A percentile compares a stretch with the other conserved stretches of the same genome.
Conservation (phyloP, 495 filamentous ascomycete species). For the Cenococcum geophilum region DNA sequence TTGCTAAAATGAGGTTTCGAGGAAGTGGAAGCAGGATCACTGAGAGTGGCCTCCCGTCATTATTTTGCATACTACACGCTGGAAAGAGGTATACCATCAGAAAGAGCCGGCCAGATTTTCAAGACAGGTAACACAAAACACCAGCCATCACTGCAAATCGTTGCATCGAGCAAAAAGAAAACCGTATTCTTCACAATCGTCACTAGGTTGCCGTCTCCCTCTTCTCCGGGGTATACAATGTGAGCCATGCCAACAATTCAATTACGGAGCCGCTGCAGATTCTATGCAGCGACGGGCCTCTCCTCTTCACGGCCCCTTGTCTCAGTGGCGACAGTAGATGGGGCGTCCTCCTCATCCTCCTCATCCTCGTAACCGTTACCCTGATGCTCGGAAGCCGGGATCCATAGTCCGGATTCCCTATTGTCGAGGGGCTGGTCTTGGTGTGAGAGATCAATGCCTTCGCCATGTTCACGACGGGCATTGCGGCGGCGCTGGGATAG, state of each 20-base stretch:
- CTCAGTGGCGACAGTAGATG: conserved; percentile 49
- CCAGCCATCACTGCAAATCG: too few species aligned
- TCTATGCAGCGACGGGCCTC: conserved; percentile 36
- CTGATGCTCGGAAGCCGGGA: conserved; percentile 72
- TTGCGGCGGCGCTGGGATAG: conserved; percentile 78
- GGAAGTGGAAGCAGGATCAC: too few species aligned
- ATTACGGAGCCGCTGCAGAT: background rate
- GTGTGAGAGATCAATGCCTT: conserved; percentile 69
- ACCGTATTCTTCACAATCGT: too few species aligned
- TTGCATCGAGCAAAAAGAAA: too few species aligned
- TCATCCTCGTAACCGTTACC: conserved; percentile 51
- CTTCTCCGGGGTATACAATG: conserved; percentile 6
- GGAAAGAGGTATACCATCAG: too few species aligned
- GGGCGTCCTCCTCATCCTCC: conserved; percentile 58
- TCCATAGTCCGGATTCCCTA: conserved; percentile 75
- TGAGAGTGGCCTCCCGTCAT: too few species aligned
- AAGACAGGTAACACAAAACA: too few species aligned
- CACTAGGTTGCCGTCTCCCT: background rate
- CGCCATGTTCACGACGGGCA: conserved; percentile 53
- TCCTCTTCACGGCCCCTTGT: conserved; percentile 58
- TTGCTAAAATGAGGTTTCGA: too few species aligned
- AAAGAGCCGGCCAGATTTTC: too few species aligned
- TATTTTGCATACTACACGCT: too few species aligned
- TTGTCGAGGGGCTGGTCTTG: conserved; percentile 82
- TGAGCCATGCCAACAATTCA: background rate